Evolutionary conservation across 208 protist species (phyloP).

Genomic region (Acanthamoeba lugdunensis): DNA sequence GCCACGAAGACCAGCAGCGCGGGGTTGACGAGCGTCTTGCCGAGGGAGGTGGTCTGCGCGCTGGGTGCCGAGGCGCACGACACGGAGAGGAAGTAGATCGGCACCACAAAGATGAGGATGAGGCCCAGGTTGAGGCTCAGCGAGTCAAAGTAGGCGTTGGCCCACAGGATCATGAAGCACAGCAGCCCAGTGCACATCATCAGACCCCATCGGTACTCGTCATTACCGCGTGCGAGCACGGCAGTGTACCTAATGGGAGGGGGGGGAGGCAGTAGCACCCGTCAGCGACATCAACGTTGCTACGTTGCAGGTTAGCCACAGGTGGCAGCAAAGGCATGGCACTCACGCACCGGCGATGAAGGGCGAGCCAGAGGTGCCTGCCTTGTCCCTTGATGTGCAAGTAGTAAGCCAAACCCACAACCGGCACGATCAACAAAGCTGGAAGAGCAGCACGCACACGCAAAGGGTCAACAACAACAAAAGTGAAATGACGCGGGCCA

Average conservation of each 20-base stretch:
- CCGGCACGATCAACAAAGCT: slow-evolving; percentile 43
- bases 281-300: too few relatives aligned
- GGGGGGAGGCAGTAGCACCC: too few relatives aligned
- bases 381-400: slow-evolving; percentile 47
- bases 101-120: slow-evolving; percentile 47
- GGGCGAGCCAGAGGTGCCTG: slow-evolving; percentile 8
- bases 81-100: slow-evolving; percentile 13
- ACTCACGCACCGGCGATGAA: not conserved
- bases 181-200: not conserved
- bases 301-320: not conserved
- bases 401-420: slow-evolving; percentile 27
- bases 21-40: slow-evolving; percentile 48
- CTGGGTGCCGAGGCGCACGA: not conserved
- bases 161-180: slow-evolving; percentile 46
- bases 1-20: slow-evolving; percentile 46
- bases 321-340: not conserved
- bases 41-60: not conserved
- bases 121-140: slow-evolving; percentile 38
- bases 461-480: not conserved
- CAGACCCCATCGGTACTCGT: slow-evolving; percentile 28
- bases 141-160: slow-evolving; percentile 41
- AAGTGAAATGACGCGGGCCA: not conserved
- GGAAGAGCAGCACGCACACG: not conserved
- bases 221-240: slow-evolving; percentile 15
- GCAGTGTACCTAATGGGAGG: not conserved